Conservation (phyloP, 257 asterid genomes). For the Cynanchum wilfordii region DNA sequence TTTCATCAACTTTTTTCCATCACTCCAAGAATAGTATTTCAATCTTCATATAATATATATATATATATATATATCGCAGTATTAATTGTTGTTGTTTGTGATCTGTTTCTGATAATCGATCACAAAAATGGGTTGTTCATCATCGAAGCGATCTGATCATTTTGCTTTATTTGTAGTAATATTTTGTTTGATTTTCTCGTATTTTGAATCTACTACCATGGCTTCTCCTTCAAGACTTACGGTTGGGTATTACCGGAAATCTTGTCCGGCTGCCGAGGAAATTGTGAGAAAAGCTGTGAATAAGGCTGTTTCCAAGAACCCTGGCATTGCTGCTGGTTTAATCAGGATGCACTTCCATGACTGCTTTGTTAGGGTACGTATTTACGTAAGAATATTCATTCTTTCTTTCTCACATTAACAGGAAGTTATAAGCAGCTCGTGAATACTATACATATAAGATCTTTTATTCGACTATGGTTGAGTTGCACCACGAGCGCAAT, state of each 20-base stretch:
- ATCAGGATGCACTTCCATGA: constrained; percentile 45
- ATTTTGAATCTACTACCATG: not conserved
- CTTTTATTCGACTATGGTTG: no score
- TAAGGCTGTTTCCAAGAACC: constrained; percentile 29
- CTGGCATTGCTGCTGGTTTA: constrained; percentile 39
- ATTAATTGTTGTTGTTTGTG: no score
- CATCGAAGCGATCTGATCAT: not conserved
- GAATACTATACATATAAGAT: no score
- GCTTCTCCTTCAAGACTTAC: constrained; percentile 5
- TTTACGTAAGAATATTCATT: no score
- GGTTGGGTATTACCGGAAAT: constrained; percentile 29
- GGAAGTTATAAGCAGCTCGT: no score
- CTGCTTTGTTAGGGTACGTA: constrained; percentile 48
- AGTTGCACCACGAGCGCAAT: no score
- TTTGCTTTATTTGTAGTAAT: not conserved
- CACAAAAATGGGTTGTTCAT: not conserved
- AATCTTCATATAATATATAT: no score
- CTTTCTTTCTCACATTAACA: not conserved
- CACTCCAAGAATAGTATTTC: no score
- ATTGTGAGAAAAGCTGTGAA: constrained; percentile 31
- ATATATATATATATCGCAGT: no score
- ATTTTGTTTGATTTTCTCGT: not conserved
- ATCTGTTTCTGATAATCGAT: no score
- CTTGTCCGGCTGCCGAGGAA: constrained; percentile 35
- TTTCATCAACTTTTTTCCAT: no score